These are phyloP conservation scores for Auricularia cornea DNA, from an alignment of 768 basidiomycete genomes.

Conservation along the genomic window DNA sequence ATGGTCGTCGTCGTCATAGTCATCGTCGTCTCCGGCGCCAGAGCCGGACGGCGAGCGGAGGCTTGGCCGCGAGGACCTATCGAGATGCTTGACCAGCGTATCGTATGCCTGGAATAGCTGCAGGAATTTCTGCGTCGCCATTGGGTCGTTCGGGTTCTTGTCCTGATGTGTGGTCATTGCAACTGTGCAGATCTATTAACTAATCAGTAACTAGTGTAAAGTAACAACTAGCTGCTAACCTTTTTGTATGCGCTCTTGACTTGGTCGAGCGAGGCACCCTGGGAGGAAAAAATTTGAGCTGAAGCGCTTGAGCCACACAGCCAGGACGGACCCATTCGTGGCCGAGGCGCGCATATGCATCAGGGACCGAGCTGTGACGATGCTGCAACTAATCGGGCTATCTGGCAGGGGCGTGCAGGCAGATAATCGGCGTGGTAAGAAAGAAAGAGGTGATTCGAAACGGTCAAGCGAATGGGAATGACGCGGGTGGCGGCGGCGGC, in stretches of 20 bases:
- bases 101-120: slow-evolving; percentile 60
- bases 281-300: slow-evolving; percentile 1
- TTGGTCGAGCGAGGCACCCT: slow-evolving; percentile 56
- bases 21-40: slow-evolving; percentile 5
- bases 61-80: slow-evolving; percentile 25
- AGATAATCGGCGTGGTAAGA: slow-evolving; percentile 5
- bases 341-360: slow-evolving; percentile 39
- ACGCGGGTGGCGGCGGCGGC: too few species aligned
- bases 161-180: slow-evolving; percentile 68
- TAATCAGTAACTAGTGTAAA: too few species aligned
- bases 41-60: background rate
- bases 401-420: background rate
- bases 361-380: slow-evolving; percentile 26
- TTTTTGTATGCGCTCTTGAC: slow-evolving; percentile 65
- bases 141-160: slow-evolving; percentile 59
- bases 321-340: slow-evolving; percentile 40
- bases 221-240: slow-evolving; percentile 28
- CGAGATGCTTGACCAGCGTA: slow-evolving; percentile 47
- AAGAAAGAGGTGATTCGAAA: background rate
- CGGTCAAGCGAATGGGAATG: too few species aligned
- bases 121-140: slow-evolving; percentile 65
- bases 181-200: too few species aligned
- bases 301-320: background rate
- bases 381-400: slow-evolving; percentile 21
- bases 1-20: slow-evolving; percentile 27